Percentiles rank a stretch among this genome's conserved stretches.
Conservation (phyloP, 345 rosid species). For the Hibiscus syriacus region DNA sequence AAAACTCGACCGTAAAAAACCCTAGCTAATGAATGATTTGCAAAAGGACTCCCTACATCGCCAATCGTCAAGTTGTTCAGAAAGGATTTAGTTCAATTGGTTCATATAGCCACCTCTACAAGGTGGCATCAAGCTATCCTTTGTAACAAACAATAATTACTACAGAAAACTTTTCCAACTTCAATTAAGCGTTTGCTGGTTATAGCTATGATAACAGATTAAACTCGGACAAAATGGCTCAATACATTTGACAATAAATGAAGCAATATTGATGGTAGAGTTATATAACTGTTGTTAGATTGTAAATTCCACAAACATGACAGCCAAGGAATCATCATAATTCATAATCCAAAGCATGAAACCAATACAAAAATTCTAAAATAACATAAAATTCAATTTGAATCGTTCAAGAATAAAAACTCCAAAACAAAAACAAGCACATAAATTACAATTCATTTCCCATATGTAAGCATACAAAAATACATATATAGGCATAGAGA, state of each 20-base stretch:
- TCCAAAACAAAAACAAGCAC: neutral
- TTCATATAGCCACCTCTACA: neutral
- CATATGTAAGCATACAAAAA: neutral
- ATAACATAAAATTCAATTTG: neutral
- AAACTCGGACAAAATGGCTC: neutral
- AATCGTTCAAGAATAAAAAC: neutral
- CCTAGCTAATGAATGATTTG: neutral
- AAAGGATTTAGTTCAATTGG: neutral
- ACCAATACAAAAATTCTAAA: neutral
- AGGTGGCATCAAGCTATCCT: neutral
- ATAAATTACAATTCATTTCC: neutral
- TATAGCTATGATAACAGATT: neutral
- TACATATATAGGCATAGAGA: neutral
- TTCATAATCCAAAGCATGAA: too few relatives aligned
- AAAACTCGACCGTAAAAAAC: neutral
- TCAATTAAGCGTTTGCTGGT: neutral
- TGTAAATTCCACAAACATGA: neutral
- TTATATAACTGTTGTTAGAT: neutral
- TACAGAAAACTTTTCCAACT: too few relatives aligned
- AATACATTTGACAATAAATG: neutral
- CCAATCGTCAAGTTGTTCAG: neutral
- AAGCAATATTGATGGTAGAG: neutral
- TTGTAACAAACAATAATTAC: too few relatives aligned
- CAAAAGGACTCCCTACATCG: neutral
- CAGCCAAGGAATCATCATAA: neutral